Percentiles rank a stretch among this genome's conserved stretches.
Conservation (phyloP, 1,284 basidiomycete genomes). For the Ustilago trichophora region DNA sequence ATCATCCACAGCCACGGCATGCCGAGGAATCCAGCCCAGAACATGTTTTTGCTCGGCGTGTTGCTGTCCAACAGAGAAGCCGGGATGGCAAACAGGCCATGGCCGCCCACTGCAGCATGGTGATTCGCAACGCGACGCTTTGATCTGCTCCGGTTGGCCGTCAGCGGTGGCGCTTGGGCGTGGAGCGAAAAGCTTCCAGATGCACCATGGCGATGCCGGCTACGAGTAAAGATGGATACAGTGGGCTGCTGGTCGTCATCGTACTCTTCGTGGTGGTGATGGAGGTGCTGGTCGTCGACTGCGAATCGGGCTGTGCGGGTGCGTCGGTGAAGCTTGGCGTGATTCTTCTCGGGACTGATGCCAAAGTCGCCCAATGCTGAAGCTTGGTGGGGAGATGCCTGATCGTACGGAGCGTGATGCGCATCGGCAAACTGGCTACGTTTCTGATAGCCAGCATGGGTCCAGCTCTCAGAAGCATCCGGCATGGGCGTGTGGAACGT, state of each 20-base stretch:
- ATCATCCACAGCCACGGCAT: constrained; percentile 64
- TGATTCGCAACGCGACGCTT: constrained; percentile 5
- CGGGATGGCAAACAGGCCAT: constrained; percentile 19
- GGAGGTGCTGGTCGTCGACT: constrained; percentile 9
- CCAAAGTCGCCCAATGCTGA: constrained; percentile 29
- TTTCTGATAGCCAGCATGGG: constrained; percentile 2
- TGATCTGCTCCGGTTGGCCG: constrained; percentile 6
- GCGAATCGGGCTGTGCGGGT: constrained; percentile 41
- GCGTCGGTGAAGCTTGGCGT: constrained; percentile 23
- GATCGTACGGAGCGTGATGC: not conserved
- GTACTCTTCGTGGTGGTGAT: too few species aligned
- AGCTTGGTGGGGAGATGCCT: not conserved
- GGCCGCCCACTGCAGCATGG: not conserved
- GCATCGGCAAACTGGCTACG: not conserved
- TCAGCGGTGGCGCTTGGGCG: constrained; percentile 8
- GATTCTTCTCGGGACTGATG: constrained; percentile 36
- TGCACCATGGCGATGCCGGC: constrained; percentile 14
- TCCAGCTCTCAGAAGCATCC: constrained; percentile 18
- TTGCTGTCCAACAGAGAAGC: constrained; percentile 30
- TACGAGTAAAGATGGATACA: constrained; percentile 38
- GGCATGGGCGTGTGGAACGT: constrained; percentile 35
- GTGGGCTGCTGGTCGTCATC: constrained; percentile 12
- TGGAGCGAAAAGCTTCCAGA: constrained; percentile 23
- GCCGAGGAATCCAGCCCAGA: constrained; percentile 57
- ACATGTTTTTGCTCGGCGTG: constrained; percentile 48